Evolutionary conservation across 192 early-diverging fungal genomes (phyloP).

Genomic region (Umbelopsis vinacea): DNA sequence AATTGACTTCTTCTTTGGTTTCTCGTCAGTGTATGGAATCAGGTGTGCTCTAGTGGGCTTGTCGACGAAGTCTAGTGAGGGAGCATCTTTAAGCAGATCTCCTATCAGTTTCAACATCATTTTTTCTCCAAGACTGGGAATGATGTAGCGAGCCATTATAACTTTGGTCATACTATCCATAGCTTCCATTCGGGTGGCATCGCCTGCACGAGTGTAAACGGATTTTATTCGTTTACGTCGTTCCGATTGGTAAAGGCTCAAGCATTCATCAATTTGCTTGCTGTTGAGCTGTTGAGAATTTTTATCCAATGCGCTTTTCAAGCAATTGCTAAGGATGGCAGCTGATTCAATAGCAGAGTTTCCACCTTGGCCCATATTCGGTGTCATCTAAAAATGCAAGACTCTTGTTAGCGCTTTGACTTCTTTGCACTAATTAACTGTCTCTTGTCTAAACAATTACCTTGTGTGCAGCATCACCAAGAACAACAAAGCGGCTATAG

Average conservation of each 20-base stretch:
- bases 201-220: not conserved
- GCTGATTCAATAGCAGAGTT: constrained; percentile 7
- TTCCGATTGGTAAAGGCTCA: not conserved
- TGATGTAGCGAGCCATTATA: not conserved
- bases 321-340: not conserved
- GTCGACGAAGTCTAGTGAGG: not conserved
- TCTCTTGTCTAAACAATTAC: not conserved
- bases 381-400: not conserved
- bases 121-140: not conserved
- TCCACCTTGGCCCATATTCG: constrained; percentile 16
- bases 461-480: constrained; percentile 31
- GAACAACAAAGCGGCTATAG: constrained; percentile 24
- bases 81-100: not conserved
- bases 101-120: not conserved
- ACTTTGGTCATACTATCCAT: not conserved
- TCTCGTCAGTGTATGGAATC: not conserved
- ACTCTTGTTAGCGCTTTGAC: no score
- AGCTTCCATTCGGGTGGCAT: not conserved
- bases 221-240: not conserved
- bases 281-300: not conserved
- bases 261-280: not conserved
- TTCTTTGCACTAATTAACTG: no score
- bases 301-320: not conserved
- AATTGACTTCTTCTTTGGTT: not conserved
- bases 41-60: not conserved